Evolutionary conservation across 768 basidiomycete species (phyloP).

Genomic region (Leccinum arenicola): DNA sequence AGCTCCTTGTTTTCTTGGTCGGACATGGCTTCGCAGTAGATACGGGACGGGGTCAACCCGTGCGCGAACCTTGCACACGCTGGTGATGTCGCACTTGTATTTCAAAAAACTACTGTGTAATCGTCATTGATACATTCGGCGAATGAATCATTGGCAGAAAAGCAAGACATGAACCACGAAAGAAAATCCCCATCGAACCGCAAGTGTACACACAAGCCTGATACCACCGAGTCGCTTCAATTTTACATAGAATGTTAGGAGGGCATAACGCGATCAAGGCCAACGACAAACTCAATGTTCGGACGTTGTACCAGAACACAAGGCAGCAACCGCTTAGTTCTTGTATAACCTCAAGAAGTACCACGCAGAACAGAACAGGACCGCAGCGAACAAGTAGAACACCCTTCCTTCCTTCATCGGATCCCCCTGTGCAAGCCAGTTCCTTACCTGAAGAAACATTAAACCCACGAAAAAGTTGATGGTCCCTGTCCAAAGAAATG

Average conservation of each 20-base stretch:
- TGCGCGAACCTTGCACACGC: conserved; percentile 1
- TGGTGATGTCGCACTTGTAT: not conserved
- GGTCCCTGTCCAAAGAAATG: conserved; percentile 53
- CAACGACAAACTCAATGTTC: not conserved
- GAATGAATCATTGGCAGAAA: no score
- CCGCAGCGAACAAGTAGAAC: conserved; percentile 77
- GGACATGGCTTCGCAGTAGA: conserved; percentile 26
- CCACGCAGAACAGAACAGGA: conserved; percentile 38
- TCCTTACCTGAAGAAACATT: conserved; percentile 80
- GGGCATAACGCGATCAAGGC: conserved; percentile 10
- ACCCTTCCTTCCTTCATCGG: conserved; percentile 75
- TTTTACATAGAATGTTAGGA: not conserved
- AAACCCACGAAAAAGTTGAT: conserved; percentile 84
- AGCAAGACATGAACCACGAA: no score
- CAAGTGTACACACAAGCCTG: no score
- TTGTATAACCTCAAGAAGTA: conserved; percentile 28
- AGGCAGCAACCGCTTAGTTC: conserved; percentile 11
- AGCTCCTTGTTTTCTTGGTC: conserved; percentile 58
- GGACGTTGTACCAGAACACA: not conserved
- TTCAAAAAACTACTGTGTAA: not conserved
- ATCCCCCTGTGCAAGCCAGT: conserved; percentile 61
- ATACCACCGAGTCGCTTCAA: not conserved
- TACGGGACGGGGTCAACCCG: not conserved
- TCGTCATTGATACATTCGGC: no score
- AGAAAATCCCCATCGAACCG: no score